Evolutionary conservation across 768 basidiomycete species (phyloP).

Genomic region (Mycena latifolia): DNA sequence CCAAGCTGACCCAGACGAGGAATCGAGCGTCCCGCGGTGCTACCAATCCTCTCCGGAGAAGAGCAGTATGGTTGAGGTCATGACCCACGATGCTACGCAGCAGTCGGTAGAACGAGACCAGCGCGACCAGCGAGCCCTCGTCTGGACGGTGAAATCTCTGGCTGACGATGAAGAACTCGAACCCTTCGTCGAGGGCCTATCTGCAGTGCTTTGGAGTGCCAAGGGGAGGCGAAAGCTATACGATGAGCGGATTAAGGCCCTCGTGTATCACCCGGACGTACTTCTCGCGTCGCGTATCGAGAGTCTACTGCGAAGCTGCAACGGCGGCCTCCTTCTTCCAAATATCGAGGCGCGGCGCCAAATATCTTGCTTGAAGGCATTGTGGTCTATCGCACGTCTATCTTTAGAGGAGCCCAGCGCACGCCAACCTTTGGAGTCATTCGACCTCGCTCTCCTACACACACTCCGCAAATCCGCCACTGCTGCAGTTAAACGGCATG

Average conservation of each 20-base stretch:
- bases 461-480: too few species aligned
- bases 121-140: neutral
- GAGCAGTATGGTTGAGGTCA: too few species aligned
- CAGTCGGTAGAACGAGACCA: neutral
- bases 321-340: neutral
- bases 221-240: conserved; percentile 1
- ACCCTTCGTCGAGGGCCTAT: neutral
- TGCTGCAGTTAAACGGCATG: neutral
- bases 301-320: neutral
- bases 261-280: neutral
- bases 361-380: too few species aligned
- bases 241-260: neutral
- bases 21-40: too few species aligned
- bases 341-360: neutral
- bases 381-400: too few species aligned
- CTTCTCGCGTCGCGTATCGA: neutral
- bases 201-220: neutral
- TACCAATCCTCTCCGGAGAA: too few species aligned
- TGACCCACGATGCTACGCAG: too few species aligned
- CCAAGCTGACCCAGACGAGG: too few species aligned
- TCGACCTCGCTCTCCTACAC: too few species aligned
- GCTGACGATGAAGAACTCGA: neutral
- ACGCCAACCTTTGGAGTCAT: too few species aligned
- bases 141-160: conserved; percentile 1
- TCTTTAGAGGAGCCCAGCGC: too few species aligned